A percentile compares a stretch with the other conserved stretches of the same genome.
Evolutionary conservation across 108 stramenopile genomes (phyloP).

Genomic region (Schizochytrium sp.): DNA sequence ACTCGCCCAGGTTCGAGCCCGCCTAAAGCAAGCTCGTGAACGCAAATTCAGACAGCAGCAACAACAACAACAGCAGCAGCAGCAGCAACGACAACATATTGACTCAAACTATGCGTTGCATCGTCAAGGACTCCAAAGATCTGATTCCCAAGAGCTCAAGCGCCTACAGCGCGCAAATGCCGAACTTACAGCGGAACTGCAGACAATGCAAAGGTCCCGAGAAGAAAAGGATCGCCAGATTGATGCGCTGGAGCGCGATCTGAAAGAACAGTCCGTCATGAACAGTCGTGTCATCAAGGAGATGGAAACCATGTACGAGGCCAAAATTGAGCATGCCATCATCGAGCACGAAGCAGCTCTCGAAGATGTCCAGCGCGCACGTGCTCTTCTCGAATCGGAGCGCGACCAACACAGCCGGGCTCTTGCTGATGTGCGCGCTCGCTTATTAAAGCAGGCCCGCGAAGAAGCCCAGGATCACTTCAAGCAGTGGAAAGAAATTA

Average conservation of each 20-base stretch:
- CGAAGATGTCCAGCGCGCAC: not conserved
- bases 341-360: not conserved
- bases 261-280: not conserved
- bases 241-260: not conserved
- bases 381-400: not conserved
- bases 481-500: not conserved
- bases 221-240: not conserved
- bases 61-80: not conserved
- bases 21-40: not conserved
- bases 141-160: not conserved
- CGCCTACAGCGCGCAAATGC: not conserved
- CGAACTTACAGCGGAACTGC: not conserved
- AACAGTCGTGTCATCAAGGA: not conserved
- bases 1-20: not conserved
- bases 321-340: not conserved
- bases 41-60: not conserved
- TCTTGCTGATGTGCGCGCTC: not conserved
- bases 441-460: not conserved
- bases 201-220: not conserved
- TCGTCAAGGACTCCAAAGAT: not conserved
- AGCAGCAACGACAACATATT: not conserved
- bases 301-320: not conserved
- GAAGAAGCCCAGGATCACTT: not conserved
- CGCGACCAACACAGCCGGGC: not conserved
- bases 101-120: too few relatives aligned